A percentile compares a stretch with the other conserved stretches of the same genome.
phyloP scores from a whole-genome alignment of 441 rosid genomes.

The Melastoma candidum region DNA sequence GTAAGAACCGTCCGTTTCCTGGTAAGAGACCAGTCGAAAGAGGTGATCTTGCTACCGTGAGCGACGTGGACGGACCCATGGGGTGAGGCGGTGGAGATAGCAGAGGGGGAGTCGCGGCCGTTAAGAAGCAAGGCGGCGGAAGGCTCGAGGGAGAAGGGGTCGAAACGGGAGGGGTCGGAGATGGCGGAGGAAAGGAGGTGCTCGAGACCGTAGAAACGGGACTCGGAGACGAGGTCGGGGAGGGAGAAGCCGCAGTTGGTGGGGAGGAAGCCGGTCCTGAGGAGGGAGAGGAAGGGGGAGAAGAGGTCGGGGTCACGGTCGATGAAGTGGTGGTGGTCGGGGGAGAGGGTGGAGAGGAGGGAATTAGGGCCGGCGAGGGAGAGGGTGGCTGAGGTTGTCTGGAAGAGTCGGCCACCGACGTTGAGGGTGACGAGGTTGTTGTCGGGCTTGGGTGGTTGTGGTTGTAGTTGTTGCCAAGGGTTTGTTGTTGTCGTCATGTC shows the following conservation, averaged over 20 bases:
- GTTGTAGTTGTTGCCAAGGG: not conserved
- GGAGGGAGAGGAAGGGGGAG: slow-evolving; percentile 58
- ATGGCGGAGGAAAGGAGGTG: slow-evolving; percentile 42
- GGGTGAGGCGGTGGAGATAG: slow-evolving; percentile 36
- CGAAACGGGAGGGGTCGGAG: slow-evolving; percentile 59
- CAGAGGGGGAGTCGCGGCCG: slow-evolving; percentile 65
- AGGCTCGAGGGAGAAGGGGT: slow-evolving; percentile 60
- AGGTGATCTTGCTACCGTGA: slow-evolving; percentile 82
- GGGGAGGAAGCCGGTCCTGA: slow-evolving; percentile 70
- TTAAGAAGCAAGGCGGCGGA: slow-evolving; percentile 39
- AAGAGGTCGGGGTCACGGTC: slow-evolving; percentile 84
- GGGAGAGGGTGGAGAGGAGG: slow-evolving; percentile 35
- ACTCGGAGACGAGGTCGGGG: slow-evolving; percentile 59
- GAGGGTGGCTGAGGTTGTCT: slow-evolving; percentile 69
- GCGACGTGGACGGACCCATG: slow-evolving; percentile 64
- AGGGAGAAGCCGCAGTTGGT: slow-evolving; percentile 53
- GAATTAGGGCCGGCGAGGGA: slow-evolving; percentile 58
- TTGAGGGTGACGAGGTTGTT: slow-evolving; percentile 45
- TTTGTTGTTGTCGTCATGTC: slow-evolving; percentile 3
- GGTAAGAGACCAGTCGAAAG: slow-evolving; percentile 73
- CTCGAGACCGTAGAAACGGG: slow-evolving; percentile 60
- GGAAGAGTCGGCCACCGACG: slow-evolving; percentile 82
- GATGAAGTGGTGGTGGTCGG: slow-evolving; percentile 30
- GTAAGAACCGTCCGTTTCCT: slow-evolving; percentile 62
- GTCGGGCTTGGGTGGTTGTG: slow-evolving; percentile 3